Percentiles rank a stretch among this genome's conserved stretches.
These are phyloP conservation scores for Anthostomella pinea DNA, from an alignment of 2,329 filamentous ascomycete genomes.

Conservation along the genomic window DNA sequence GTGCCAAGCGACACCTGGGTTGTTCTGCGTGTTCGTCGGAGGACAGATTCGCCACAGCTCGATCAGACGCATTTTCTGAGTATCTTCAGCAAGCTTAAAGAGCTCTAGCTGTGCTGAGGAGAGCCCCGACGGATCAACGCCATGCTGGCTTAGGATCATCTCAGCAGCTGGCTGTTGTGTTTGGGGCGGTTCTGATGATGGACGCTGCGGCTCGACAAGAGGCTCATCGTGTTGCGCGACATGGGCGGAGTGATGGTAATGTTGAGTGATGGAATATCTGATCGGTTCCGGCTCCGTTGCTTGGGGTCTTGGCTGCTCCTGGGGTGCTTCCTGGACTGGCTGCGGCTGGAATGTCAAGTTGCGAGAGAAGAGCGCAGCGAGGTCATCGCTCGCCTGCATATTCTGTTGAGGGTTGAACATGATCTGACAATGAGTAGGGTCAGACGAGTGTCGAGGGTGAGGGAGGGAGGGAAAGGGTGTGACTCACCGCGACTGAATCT, in stretches of 20 bases:
- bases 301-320: slow-evolving; percentile 31
- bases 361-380: slow-evolving; percentile 74
- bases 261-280: slow-evolving; percentile 72
- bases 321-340: slow-evolving; percentile 21
- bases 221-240: slow-evolving; percentile 42
- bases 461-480: slow-evolving; percentile 8
- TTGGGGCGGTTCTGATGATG: slow-evolving; percentile 50
- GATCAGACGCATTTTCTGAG: slow-evolving; percentile 71
- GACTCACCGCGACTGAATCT: slow-evolving; percentile 1
- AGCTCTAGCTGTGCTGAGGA: slow-evolving; percentile 74
- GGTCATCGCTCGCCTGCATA: slow-evolving; percentile 74
- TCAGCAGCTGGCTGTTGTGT: slow-evolving; percentile 51
- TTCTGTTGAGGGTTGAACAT: slow-evolving; percentile 44
- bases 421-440: slow-evolving; percentile 14
- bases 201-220: slow-evolving; percentile 38
- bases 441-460: slow-evolving; percentile 2
- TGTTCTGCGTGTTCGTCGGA: slow-evolving; percentile 56
- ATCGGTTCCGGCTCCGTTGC: slow-evolving; percentile 44
- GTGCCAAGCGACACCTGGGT: slow-evolving; percentile 51
- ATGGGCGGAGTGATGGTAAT: slow-evolving; percentile 81
- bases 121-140: slow-evolving; percentile 67
- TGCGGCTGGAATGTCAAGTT: slow-evolving; percentile 64
- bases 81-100: slow-evolving; percentile 70
- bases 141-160: slow-evolving; percentile 60
- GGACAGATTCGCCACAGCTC: slow-evolving; percentile 85